phyloP scores from a whole-genome alignment of 768 basidiomycete species.

The Leccinum incarnatum region DNA sequence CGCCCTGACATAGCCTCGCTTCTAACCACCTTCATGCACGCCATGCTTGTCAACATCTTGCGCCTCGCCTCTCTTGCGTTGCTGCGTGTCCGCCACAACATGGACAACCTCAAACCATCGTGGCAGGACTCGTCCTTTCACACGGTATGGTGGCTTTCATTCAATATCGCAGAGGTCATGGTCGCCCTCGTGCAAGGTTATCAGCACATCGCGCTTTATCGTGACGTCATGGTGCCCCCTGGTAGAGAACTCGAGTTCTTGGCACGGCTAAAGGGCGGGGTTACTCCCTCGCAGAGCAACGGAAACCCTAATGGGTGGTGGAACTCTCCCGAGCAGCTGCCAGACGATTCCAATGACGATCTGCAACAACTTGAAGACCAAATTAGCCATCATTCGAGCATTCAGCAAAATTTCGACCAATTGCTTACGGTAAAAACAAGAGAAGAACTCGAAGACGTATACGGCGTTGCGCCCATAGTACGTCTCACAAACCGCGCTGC shows the following conservation, averaged over 20 bases:
- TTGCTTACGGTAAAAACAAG: slow-evolving; percentile 60
- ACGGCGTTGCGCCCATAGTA: slow-evolving; percentile 78
- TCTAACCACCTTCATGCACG: slow-evolving; percentile 44
- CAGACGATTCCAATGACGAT: slow-evolving; percentile 14
- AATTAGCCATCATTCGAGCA: slow-evolving; percentile 32
- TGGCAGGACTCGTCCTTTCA: slow-evolving; percentile 58
- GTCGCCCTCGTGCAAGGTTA: slow-evolving; percentile 72
- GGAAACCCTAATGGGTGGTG: slow-evolving; percentile 11
- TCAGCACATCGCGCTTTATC: slow-evolving; percentile 61
- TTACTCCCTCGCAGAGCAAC: slow-evolving; percentile 8
- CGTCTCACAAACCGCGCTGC: slow-evolving; percentile 29
- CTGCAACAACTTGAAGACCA: slow-evolving; percentile 23
- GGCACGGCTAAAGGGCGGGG: slow-evolving; percentile 24
- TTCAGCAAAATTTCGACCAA: slow-evolving; percentile 67
- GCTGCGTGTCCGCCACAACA: slow-evolving; percentile 48
- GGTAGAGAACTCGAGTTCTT: slow-evolving; percentile 40
- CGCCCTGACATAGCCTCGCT: slow-evolving; percentile 31
- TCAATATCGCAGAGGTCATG: slow-evolving; percentile 65
- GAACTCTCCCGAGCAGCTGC: slow-evolving; percentile 6
- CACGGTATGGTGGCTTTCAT: slow-evolving; percentile 73
- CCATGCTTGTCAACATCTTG: slow-evolving; percentile 49
- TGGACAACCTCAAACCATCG: slow-evolving; percentile 42
- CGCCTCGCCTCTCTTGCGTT: slow-evolving; percentile 55
- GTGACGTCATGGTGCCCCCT: slow-evolving; percentile 58
- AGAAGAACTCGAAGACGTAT: slow-evolving; percentile 76